phyloP scores from a whole-genome alignment of 371 early-diverging fungal species.

The Mortierella sp. region DNA sequence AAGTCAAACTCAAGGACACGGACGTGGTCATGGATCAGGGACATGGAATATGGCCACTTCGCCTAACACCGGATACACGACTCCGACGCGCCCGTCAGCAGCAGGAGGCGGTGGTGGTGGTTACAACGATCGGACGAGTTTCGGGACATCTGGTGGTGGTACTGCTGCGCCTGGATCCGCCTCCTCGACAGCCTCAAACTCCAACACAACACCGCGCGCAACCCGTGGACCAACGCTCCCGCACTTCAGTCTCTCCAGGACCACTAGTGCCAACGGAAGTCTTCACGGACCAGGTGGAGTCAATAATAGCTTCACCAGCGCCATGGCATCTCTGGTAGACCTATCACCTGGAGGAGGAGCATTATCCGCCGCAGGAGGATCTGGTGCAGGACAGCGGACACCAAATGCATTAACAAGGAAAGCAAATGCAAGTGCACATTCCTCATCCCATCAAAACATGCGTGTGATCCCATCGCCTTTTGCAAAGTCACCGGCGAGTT shows the following conservation, averaged over 20 bases:
- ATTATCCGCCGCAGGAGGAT: background rate
- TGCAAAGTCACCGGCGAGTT: constrained; percentile 39
- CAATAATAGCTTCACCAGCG: constrained; percentile 23
- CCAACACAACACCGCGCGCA: constrained; percentile 31
- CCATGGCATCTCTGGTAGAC: constrained; percentile 28
- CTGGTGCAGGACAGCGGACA: constrained; percentile 30
- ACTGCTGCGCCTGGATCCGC: constrained; percentile 24
- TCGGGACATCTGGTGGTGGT: constrained; percentile 14
- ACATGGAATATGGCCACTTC: constrained; percentile 17
- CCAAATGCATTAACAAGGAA: constrained; percentile 16
- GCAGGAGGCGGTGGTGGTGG: constrained; percentile 15
- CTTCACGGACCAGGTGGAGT: constrained; percentile 6
- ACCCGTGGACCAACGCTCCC: constrained; percentile 35
- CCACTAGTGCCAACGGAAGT: constrained; percentile 33
- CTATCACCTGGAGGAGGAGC: constrained; percentile 28
- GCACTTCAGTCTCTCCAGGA: constrained; percentile 29
- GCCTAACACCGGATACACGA: constrained; percentile 29
- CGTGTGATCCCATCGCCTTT: constrained; percentile 49
- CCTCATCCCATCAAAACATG: constrained; percentile 32
- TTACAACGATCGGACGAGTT: constrained; percentile 9
- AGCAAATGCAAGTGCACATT: constrained; percentile 17
- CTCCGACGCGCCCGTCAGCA: constrained; percentile 29
- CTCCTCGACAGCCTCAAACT: constrained; percentile 16
- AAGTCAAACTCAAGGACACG: constrained; percentile 3
- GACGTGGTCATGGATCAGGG: constrained; percentile 3